Evolutionary conservation across 495 filamentous ascomycete genomes (phyloP).

Genomic region (Xanthoparmelia taractica): DNA sequence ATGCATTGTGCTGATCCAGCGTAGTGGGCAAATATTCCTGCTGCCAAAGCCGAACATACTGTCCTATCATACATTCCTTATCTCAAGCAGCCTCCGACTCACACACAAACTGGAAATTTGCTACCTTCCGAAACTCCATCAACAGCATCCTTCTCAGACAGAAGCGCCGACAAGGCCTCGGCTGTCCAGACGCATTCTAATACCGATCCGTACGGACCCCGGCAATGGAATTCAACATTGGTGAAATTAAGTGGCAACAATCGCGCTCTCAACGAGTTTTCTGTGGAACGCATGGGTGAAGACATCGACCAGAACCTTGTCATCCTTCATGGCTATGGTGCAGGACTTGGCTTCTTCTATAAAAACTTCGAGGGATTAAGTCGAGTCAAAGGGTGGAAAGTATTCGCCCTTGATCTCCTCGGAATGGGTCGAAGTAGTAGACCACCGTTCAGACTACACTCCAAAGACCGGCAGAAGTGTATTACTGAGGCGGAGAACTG

Average conservation of each 20-base stretch:
- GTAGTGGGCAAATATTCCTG: slow-evolving; percentile 75
- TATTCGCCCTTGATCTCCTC: slow-evolving; percentile 86
- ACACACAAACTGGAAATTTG: slow-evolving; percentile 55
- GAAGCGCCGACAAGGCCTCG: slow-evolving; percentile 35
- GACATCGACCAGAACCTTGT: slow-evolving; percentile 75
- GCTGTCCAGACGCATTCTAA: slow-evolving; percentile 46
- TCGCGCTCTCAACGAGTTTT: slow-evolving; percentile 86
- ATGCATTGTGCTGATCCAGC: slow-evolving; percentile 8
- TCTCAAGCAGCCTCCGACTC: slow-evolving; percentile 65
- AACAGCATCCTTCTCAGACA: slow-evolving; percentile 31
- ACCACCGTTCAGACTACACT: slow-evolving; percentile 72
- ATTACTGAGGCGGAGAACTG: slow-evolving; percentile 88
- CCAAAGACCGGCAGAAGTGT: slow-evolving; percentile 72
- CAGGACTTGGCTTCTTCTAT: slow-evolving; percentile 94
- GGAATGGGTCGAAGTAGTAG: slow-evolving; percentile 89
- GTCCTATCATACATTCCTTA: slow-evolving; percentile 85
- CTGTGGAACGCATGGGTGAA: slow-evolving; percentile 75
- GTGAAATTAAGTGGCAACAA: slow-evolving; percentile 78
- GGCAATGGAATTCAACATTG: slow-evolving; percentile 78
- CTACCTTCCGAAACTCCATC: slow-evolving; percentile 34
- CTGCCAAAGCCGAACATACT: slow-evolving; percentile 79
- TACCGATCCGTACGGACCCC: slow-evolving; percentile 76
- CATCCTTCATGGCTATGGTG: slow-evolving; percentile 95
- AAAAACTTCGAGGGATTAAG: slow-evolving; percentile 88
- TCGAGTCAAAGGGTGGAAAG: slow-evolving; percentile 70